Evolutionary conservation across 1,284 basidiomycete species (phyloP), one percentile per base, ranked within the genome.

Genomic region (Porogramme epimiltina): DNA sequence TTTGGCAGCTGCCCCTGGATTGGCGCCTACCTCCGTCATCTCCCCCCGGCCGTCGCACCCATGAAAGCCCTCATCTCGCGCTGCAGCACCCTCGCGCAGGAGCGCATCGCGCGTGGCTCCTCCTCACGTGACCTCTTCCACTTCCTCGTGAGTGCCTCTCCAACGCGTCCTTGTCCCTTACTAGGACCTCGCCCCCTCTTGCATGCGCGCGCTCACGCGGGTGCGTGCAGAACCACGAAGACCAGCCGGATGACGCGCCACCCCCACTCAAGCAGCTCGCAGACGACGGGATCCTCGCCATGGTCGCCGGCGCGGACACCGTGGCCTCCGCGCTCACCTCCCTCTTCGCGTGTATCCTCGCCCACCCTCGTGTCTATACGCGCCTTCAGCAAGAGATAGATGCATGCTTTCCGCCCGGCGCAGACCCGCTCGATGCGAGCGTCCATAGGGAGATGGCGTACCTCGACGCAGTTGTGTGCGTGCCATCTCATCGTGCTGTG

Each of bases 201-300:
- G 40, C 13, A 19, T 31, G 9, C 28, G 28, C 28, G 28, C 28
- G 28, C 28, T 8, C 15, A n/a, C n/a, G n/a, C 42, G 8, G 13
- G 28, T 31, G 6, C 13, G 28, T n/a, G 33, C 19, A 64, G 62
- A 64, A 49, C 46, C 47, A 60, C 19, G 62, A 64, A 39, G 62
- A 60, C 39, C 48, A 49, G 9, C 54, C 52, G 0, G 48, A 55
- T 9, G 46, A 40, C 34, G 54, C 51, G 0, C 66, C 68, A 3
- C 70, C 72, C 37, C 68, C 76, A 2, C 56, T 70, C 22, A 62
- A 64, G 4, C 66, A 73, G 34, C 68, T 81, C 13, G 63, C 74
- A 8, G 71, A 73, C 3, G 53, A 60, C n/a, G 50, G 49, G 11
- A n/a, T 18, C 2, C 41, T 58, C 16, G 52, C 50, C 6, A 52